These are phyloP conservation scores for Chamaecyparis obtusa DNA, from an alignment of 75 land plant species.

Conservation along the genomic window DNA sequence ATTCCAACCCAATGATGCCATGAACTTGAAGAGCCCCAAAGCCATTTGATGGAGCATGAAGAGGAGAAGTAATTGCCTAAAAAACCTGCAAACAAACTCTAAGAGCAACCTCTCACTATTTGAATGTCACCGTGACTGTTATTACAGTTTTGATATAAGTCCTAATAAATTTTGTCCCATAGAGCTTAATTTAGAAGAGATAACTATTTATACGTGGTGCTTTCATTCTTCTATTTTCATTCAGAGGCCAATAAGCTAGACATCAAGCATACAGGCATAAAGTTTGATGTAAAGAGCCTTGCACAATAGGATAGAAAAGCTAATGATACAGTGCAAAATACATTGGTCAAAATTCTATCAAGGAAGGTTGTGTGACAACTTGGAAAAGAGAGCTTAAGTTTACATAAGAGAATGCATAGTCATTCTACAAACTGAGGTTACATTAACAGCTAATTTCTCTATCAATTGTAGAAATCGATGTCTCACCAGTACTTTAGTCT, in stretches of 20 bases:
- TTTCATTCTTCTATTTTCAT: background rate
- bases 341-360: background rate
- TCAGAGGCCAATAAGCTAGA: background rate
- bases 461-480: background rate
- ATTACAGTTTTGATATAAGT: background rate
- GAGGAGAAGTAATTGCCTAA: conserved; percentile 30
- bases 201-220: background rate
- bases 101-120: background rate
- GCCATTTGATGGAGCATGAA: conserved; percentile 38
- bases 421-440: background rate
- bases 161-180: background rate
- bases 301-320: background rate
- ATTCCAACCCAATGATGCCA: conserved; percentile 32
- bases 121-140: background rate
- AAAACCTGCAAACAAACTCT: conserved; percentile 29
- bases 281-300: too few relatives aligned
- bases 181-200: background rate
- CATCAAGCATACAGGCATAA: background rate
- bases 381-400: background rate
- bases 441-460: background rate
- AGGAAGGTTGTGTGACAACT: background rate
- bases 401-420: background rate
- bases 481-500: background rate
- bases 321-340: background rate
- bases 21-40: conserved; percentile 31